These are phyloP conservation scores for Alternaria alternata DNA, from an alignment of 2,329 filamentous ascomycete genomes.

Conservation along the genomic window DNA sequence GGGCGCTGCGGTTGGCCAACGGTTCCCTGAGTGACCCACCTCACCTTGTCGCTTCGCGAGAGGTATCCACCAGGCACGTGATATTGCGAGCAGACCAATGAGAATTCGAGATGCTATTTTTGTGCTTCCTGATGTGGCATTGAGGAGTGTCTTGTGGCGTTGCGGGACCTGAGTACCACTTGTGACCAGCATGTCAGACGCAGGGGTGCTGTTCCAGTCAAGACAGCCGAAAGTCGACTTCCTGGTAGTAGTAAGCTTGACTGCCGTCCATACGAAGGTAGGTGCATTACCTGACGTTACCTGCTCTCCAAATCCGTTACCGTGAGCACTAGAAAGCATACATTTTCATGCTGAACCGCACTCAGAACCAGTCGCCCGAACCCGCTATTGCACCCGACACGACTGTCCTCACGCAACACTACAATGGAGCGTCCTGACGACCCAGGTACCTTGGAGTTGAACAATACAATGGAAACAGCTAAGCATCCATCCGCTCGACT, in stretches of 20 bases:
- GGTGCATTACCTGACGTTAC: background rate
- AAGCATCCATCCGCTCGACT: no score
- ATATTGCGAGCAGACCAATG: constrained; percentile 19
- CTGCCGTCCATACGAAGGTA: background rate
- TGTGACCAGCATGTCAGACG: background rate
- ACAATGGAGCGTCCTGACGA: background rate
- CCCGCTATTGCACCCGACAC: background rate
- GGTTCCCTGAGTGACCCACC: background rate
- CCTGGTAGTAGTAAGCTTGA: background rate
- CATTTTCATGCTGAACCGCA: no score
- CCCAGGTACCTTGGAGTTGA: background rate
- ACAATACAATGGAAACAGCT: background rate
- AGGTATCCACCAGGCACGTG: constrained; percentile 7
- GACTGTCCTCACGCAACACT: background rate
- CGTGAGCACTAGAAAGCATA: background rate
- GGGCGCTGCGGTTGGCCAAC: constrained; percentile 10
- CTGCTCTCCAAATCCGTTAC: background rate
- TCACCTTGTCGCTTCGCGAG: background rate
- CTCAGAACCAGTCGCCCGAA: background rate
- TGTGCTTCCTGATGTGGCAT: background rate
- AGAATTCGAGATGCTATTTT: background rate
- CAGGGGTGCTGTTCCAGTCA: background rate
- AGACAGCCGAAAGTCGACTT: background rate
- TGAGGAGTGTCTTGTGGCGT: background rate
- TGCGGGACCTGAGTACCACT: background rate